Evolutionary conservation across 208 protist genomes (phyloP).

Genomic region (Crithidia sp.): DNA sequence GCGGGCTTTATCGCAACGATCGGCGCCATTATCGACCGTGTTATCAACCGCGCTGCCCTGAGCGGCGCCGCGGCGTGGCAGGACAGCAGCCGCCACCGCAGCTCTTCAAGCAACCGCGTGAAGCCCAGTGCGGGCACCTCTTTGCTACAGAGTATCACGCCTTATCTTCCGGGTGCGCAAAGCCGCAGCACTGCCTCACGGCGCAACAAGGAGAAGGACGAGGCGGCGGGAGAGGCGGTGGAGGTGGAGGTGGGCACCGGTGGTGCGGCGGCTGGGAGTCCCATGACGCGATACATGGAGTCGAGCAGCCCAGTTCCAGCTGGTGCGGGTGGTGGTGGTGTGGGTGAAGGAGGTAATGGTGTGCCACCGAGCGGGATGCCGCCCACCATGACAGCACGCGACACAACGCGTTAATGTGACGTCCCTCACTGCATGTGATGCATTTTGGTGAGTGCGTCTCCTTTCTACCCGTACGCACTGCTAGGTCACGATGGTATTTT

Average conservation of each 20-base stretch:
- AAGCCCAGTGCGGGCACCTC: conserved; percentile 1
- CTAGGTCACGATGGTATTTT: background rate
- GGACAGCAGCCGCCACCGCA: conserved; percentile 7
- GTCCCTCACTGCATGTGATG: background rate
- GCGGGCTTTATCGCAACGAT: conserved; percentile 26
- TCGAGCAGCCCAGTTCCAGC: background rate
- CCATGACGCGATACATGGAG: background rate
- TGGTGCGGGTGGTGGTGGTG: conserved; percentile 2
- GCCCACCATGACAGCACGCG: conserved; percentile 23
- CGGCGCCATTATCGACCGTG: conserved; percentile 28
- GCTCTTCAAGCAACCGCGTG: background rate
- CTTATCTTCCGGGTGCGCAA: conserved; percentile 8
- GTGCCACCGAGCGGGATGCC: conserved; percentile 22
- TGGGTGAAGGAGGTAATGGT: conserved; percentile 1
- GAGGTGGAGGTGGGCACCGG: conserved; percentile 2
- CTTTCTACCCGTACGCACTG: background rate
- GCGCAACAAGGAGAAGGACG: conserved; percentile 22
- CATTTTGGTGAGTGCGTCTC: background rate
- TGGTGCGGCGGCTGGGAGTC: background rate
- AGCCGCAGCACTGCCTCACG: background rate
- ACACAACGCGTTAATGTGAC: background rate
- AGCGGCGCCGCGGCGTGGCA: conserved; percentile 17
- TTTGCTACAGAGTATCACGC: conserved; percentile 3
- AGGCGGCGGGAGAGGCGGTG: conserved; percentile 9
- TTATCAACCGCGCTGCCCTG: conserved; percentile 19